phyloP scores from a whole-genome alignment of 2,329 filamentous ascomycete genomes.

The Calycina herbarum region DNA sequence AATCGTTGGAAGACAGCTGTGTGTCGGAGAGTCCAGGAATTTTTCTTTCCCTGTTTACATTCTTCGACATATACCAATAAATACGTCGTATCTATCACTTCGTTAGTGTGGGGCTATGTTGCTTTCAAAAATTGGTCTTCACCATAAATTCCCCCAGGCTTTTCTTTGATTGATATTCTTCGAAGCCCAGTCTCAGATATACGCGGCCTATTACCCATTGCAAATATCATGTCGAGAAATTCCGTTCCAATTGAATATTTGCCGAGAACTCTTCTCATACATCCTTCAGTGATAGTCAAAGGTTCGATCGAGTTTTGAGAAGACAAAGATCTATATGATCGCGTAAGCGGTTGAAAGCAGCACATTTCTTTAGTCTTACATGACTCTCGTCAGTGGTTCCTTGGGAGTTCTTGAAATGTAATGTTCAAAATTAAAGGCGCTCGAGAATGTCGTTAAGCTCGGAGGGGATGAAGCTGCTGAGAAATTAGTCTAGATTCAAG shows the following conservation, averaged over 20 bases:
- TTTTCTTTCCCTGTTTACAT: constrained; percentile 26
- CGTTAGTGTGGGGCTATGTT: not conserved
- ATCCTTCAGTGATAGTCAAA: constrained; percentile 13
- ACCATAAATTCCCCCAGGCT: constrained; percentile 18
- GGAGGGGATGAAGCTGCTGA: too few species aligned
- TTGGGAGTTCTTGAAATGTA: too few species aligned
- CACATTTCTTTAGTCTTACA: too few species aligned
- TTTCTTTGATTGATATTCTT: constrained; percentile 13
- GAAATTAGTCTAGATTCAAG: too few species aligned
- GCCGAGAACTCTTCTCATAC: constrained; percentile 10
- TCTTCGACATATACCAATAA: constrained; percentile 32
- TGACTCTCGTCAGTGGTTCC: too few species aligned
- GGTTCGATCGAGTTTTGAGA: constrained; percentile 17
- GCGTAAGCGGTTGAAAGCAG: too few species aligned
- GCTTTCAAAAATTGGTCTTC: not conserved
- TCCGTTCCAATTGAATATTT: constrained; percentile 14
- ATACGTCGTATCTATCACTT: constrained; percentile 34
- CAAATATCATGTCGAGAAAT: constrained; percentile 19
- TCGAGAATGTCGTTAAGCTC: too few species aligned
- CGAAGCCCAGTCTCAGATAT: constrained; percentile 15
- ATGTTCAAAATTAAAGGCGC: too few species aligned
- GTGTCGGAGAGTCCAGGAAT: constrained; percentile 37
- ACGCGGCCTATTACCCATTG: constrained; percentile 12
- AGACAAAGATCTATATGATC: too few species aligned
- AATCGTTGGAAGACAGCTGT: constrained; percentile 38